Percentiles rank a stretch among this genome's conserved stretches.
phyloP scores from a whole-genome alignment of 2,329 filamentous ascomycete species.

The Penicillium sp. region DNA sequence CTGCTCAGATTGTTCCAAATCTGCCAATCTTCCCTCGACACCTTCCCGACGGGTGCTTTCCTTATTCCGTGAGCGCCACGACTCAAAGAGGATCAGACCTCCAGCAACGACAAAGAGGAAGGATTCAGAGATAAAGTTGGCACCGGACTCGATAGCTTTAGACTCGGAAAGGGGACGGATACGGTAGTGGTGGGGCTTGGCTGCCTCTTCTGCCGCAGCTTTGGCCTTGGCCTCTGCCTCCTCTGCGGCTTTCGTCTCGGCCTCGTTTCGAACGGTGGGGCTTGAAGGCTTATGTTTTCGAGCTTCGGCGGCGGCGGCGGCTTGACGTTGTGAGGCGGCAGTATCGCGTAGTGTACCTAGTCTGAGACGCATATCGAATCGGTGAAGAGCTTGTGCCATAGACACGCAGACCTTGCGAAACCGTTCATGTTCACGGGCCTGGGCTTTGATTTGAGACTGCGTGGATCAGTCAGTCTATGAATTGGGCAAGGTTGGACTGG shows the following conservation, averaged over 20 bases:
- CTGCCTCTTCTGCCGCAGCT: constrained; percentile 39
- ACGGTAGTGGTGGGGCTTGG: constrained; percentile 44
- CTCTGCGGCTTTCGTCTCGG: constrained; percentile 50
- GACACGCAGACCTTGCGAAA: constrained; percentile 55
- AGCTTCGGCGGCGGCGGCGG: constrained; percentile 47
- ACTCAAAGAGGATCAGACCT: constrained; percentile 54
- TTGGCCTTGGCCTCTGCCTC: constrained; percentile 39
- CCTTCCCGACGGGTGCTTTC: constrained; percentile 52
- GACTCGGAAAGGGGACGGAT: constrained; percentile 58
- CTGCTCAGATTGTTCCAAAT: constrained; percentile 47
- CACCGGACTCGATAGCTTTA: constrained; percentile 60
- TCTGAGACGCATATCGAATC: constrained; percentile 59
- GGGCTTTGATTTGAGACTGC: constrained; percentile 60
- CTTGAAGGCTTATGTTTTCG: constrained; percentile 45
- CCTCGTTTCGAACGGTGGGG: constrained; percentile 56
- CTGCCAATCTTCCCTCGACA: constrained; percentile 51
- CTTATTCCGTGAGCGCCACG: constrained; percentile 53
- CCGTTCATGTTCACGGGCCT: constrained; percentile 59
- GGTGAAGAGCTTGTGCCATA: constrained; percentile 57
- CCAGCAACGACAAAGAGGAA: constrained; percentile 60
- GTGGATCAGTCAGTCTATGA: constrained; percentile 24
- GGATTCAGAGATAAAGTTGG: constrained; percentile 59
- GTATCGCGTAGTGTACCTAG: constrained; percentile 57
- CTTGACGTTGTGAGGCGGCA: constrained; percentile 42
- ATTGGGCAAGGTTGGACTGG: not conserved